Evolutionary conservation across 2,329 filamentous ascomycete genomes (phyloP), one percentile per base, ranked within the genome.

Genomic region (Colletotrichum tropicale): DNA sequence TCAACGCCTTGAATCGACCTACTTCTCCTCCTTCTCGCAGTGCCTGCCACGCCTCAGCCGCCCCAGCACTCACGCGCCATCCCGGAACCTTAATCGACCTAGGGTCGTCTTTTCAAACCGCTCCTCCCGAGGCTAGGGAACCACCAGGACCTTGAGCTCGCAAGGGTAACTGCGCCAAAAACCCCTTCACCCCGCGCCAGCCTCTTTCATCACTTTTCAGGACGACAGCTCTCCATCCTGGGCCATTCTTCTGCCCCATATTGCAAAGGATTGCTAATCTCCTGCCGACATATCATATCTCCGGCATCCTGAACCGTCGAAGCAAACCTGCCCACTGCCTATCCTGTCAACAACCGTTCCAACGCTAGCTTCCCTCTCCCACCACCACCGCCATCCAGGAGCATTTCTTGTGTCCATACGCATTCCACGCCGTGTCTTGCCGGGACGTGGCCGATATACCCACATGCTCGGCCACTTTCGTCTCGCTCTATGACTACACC

Each of bases 71-170:
- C 70, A 75, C 60, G 36, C 74, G 71, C 71, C 74, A 74, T 76
- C 71, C 74, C 74, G 60, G 70, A 76, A 70, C 74, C 71, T 75
- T 76, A 70, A 75, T 66, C 60, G 34, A 76, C 64, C 65, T 56
- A 52, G 43, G 58, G 43, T 55, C 48, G 48, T 62, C 60, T 70
- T 70, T 70, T 55, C 60, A 70, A 76, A 64, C 71, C 74, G 66
- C 66, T 66, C 66, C 65, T 48, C 74, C 71, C 65, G 61, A 70
- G 60, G 60, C 71, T 61, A 66, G 43, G 71, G 65, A 75, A 76
- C 74, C 52, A 43, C 74, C 66, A 76, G 30, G 26, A 60, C 48
- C 52, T 38, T 38, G 56, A 73, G 30, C 58, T 73, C 64, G 32
- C 32, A 36, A 68, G 43, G 43, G 64, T 48, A 36, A 69, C 71